phyloP scores from a whole-genome alignment of 2,329 filamentous ascomycete genomes.

The Aspergillus novoparasiticus region DNA sequence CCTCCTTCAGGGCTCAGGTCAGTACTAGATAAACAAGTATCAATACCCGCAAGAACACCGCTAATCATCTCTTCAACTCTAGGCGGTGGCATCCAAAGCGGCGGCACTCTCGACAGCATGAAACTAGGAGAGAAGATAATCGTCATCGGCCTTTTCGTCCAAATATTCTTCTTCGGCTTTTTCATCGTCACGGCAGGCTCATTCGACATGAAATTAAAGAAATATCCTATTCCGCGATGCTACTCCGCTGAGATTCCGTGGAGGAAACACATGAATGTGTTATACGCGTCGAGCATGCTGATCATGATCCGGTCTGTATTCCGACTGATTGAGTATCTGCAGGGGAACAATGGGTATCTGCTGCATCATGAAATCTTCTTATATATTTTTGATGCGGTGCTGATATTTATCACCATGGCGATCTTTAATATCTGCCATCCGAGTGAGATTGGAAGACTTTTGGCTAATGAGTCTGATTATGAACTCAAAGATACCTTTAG shows the following conservation, averaged over 20 bases:
- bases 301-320: constrained; percentile 20
- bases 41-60: neutral
- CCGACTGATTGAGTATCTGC: constrained; percentile 12
- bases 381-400: constrained; percentile 20
- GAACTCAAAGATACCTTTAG: neutral
- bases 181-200: constrained; percentile 46
- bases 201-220: constrained; percentile 14
- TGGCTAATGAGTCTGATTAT: neutral
- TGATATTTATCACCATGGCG: constrained; percentile 15
- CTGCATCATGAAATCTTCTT: constrained; percentile 12
- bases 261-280: constrained; percentile 14
- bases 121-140: constrained; percentile 46
- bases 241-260: constrained; percentile 4
- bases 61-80: neutral
- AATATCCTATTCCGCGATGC: constrained; percentile 10
- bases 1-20: constrained; percentile 32
- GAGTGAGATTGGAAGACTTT: neutral
- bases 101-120: constrained; percentile 9
- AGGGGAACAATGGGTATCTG: constrained; percentile 13
- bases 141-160: constrained; percentile 59
- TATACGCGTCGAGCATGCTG: constrained; percentile 17
- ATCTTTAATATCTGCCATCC: constrained; percentile 16
- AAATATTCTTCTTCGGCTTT: constrained; percentile 61
- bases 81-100: constrained; percentile 23
- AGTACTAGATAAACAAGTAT: neutral